Evolutionary conservation across 768 basidiomycete species (phyloP), one percentile per base, ranked within the genome.

Genomic region (Pleurotus salmoneostramineus): DNA sequence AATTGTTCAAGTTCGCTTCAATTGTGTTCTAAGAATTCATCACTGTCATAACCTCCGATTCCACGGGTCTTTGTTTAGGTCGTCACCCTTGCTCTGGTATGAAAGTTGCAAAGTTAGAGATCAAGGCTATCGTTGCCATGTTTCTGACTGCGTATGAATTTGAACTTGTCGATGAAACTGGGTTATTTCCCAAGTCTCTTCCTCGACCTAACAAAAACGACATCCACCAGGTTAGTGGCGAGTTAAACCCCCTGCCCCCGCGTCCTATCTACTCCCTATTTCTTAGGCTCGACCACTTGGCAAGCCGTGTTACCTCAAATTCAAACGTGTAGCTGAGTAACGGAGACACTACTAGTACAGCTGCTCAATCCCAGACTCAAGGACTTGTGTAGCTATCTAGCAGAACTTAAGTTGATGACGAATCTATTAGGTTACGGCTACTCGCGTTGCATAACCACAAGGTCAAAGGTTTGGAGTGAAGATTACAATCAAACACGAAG

Each of bases 61-160:
- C 17, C 3, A 27, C 44, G 33, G 11, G 37, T 21, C n/a, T 14
- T 6, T 40, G 37, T 40, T 40, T 36, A 72, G 74, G 74, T 37
- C 72, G 74, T 5, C 75, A 76, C 59, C 72, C 73, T 2, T 77
- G 76, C 50, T 58, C 65, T n/a, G 76, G 76, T 6, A 74, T 74
- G 69, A 69, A 68, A 57, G 57, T 74, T 5, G 75, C 75, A 4
- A 77, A 75, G 57, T 61, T 77, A 5, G 73, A 76, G 54, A 69
- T 77, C 33, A 77, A 77, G 54, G 45, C 72, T 3, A 67, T 74
- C 27, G 54, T 74, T 10, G 70, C 73, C 1, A 58, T 75, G 5
- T 61, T 77, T 6, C 61, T 76, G 8, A 57, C 67, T 1, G 68
- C 68, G 1, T 77, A 67, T 56, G 72, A 76, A 1, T 74, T 68